Conservation (phyloP, 2,329 filamentous ascomycete genomes). For the Cladophialophora yegresii region DNA sequence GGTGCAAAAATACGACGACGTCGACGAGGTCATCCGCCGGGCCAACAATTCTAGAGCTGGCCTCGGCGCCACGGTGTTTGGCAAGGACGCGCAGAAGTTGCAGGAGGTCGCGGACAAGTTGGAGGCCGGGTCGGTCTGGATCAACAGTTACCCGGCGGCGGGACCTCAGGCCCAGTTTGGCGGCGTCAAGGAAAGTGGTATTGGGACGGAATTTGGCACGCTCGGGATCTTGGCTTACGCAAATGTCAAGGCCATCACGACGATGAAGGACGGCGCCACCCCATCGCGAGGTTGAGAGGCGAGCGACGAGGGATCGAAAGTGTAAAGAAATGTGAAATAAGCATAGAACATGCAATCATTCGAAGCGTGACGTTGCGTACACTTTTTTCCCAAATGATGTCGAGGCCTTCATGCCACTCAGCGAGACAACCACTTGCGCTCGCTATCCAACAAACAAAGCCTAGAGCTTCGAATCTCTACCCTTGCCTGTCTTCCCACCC, state of each 20-base stretch:
- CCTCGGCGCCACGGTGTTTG: slow-evolving; percentile 55
- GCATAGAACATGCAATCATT: background rate
- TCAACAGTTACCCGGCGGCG: slow-evolving; percentile 65
- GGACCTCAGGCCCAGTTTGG: slow-evolving; percentile 72
- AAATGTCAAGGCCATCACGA: slow-evolving; percentile 23
- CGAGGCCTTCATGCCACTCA: no score
- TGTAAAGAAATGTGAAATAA: background rate
- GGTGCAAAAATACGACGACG: slow-evolving; percentile 49
- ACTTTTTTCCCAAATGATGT: background rate
- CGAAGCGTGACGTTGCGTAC: background rate
- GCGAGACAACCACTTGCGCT: background rate
- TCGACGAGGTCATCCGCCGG: slow-evolving; percentile 50
- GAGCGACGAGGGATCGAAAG: background rate
- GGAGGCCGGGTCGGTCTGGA: slow-evolving; percentile 53
- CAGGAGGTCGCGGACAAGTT: slow-evolving; percentile 51
- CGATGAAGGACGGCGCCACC: background rate
- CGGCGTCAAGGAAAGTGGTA: slow-evolving; percentile 63
- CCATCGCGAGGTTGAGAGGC: background rate
- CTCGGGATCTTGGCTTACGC: slow-evolving; percentile 23
- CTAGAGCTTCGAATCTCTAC: slow-evolving; percentile 28
- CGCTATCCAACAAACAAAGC: background rate
- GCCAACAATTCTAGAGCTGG: slow-evolving; percentile 57
- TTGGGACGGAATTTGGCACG: slow-evolving; percentile 49
- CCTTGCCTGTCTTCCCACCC: slow-evolving; percentile 19
- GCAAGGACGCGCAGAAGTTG: slow-evolving; percentile 51